These are phyloP conservation scores for Coccomyxa sp. DNA, from an alignment of 139 green algal species.

Conservation along the genomic window DNA sequence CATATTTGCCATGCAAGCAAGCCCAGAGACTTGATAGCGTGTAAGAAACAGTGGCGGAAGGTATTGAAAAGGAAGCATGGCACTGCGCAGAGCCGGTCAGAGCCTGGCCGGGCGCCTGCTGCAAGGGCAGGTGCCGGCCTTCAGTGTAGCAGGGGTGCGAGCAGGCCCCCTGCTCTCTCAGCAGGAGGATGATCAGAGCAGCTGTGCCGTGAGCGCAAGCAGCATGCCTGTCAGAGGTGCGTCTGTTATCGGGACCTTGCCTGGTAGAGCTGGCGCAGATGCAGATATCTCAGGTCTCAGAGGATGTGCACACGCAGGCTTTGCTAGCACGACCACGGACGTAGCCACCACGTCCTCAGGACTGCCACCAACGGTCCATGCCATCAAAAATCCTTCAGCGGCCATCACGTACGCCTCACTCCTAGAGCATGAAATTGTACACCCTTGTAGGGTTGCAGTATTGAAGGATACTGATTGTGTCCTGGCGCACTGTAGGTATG, in stretches of 20 bases:
- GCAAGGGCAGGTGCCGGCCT: not conserved
- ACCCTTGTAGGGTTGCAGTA: not conserved
- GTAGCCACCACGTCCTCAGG: conserved; percentile 23
- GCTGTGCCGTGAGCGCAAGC: not conserved
- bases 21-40: too few relatives aligned
- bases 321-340: conserved; percentile 7
- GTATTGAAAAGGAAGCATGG: not conserved
- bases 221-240: not conserved
- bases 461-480: not conserved
- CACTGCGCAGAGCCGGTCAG: not conserved
- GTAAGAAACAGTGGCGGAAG: too few relatives aligned
- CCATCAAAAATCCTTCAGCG: conserved; percentile 68
- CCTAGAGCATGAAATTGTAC: not conserved
- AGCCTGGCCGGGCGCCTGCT: not conserved
- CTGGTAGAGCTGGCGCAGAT: too few relatives aligned
- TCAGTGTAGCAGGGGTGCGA: not conserved
- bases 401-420: conserved; percentile 40
- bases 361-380: conserved; percentile 42
- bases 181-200: not conserved
- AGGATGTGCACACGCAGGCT: too few relatives aligned
- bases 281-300: too few relatives aligned
- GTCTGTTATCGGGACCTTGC: too few relatives aligned
- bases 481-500: conserved; percentile 69
- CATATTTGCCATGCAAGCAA: too few relatives aligned
- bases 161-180: not conserved